Evolutionary conservation across 2,329 filamentous ascomycete species (phyloP).

Genomic region (Neoarthrinium moseri): DNA sequence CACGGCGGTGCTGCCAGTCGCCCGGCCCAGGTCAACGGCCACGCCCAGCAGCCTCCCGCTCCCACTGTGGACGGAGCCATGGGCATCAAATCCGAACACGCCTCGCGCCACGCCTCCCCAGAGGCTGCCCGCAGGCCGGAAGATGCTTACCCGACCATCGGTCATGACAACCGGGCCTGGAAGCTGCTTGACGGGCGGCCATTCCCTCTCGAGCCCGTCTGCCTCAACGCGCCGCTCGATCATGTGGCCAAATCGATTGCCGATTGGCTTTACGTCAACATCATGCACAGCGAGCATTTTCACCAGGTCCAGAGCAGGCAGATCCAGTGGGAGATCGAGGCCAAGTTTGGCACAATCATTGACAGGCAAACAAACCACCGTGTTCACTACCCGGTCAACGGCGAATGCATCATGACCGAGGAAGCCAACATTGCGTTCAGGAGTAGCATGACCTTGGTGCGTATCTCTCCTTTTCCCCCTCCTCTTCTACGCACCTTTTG

Average conservation of each 20-base stretch:
- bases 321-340: slow-evolving; percentile 88
- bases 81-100: slow-evolving; percentile 28
- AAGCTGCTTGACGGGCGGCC: slow-evolving; percentile 22
- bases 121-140: slow-evolving; percentile 36
- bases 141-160: slow-evolving; percentile 10
- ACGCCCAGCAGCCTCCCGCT: neutral
- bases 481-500: slow-evolving; percentile 3
- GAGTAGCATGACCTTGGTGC: slow-evolving; percentile 87
- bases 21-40: slow-evolving; percentile 20
- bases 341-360: slow-evolving; percentile 82
- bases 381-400: slow-evolving; percentile 64
- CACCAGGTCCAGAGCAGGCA: slow-evolving; percentile 61
- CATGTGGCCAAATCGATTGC: slow-evolving; percentile 74
- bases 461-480: slow-evolving; percentile 23
- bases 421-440: slow-evolving; percentile 67
- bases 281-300: slow-evolving; percentile 66
- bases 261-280: slow-evolving; percentile 74
- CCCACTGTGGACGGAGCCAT: too few relatives aligned
- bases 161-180: slow-evolving; percentile 1
- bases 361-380: slow-evolving; percentile 70
- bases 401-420: slow-evolving; percentile 68
- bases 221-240: slow-evolving; percentile 68
- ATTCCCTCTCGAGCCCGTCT: slow-evolving; percentile 64
- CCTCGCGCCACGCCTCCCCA: slow-evolving; percentile 46
- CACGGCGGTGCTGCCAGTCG: slow-evolving; percentile 31